These are phyloP conservation scores for Blastobotrys parvus DNA, from an alignment of 805 yeast genomes.

Conservation along the genomic window DNA sequence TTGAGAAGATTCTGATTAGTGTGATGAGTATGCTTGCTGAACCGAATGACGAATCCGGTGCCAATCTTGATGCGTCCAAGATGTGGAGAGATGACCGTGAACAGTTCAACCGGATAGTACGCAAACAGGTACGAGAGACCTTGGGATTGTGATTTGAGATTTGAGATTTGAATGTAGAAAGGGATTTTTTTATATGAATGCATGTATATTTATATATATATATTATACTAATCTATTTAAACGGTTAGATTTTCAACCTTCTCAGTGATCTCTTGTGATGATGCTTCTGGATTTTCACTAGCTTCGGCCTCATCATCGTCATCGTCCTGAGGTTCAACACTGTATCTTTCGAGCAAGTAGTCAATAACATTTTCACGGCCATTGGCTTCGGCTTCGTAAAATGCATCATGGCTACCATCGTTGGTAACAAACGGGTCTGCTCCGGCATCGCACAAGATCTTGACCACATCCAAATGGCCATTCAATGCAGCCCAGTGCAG, in stretches of 20 bases:
- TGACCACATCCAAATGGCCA: conserved; percentile 69
- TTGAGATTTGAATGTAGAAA: too few relatives aligned
- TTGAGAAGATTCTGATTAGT: conserved; percentile 89
- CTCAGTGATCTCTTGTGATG: not conserved
- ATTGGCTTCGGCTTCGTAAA: conserved; percentile 82
- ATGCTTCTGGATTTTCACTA: conserved; percentile 11
- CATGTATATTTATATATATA: not conserved
- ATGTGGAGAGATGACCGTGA: conserved; percentile 82
- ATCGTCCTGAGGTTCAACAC: conserved; percentile 53
- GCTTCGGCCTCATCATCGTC: conserved; percentile 28
- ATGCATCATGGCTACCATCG: conserved; percentile 67
- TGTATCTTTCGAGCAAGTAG: conserved; percentile 64
- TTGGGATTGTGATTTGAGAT: conserved; percentile 46
- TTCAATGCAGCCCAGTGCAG: conserved; percentile 94
- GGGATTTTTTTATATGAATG: too few relatives aligned
- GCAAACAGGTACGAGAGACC: conserved; percentile 57
- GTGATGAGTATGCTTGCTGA: conserved; percentile 93
- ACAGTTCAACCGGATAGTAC: conserved; percentile 58
- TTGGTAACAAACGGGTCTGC: conserved; percentile 82
- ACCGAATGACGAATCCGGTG: conserved; percentile 94
- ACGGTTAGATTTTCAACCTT: not conserved
- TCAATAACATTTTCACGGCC: conserved; percentile 69
- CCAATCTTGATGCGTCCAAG: conserved; percentile 68
- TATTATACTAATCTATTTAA: not conserved
- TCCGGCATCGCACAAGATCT: conserved; percentile 61